Base-by-base conservation (phyloP, 495 filamentous ascomycete species). In the Parathielavia appendiculata region DNA sequence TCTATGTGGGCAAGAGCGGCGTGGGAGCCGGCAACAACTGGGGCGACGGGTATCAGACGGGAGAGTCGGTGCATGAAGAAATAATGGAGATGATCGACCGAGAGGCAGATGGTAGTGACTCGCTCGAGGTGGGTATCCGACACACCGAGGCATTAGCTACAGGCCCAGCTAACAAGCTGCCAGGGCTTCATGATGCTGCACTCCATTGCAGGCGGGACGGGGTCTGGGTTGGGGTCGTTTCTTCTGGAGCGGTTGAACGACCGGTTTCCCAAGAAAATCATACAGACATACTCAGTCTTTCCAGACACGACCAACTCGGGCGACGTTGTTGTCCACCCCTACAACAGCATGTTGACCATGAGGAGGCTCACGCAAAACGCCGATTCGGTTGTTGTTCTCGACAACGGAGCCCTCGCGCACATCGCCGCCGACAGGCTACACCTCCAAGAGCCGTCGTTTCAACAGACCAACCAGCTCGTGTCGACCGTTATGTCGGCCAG, bases 11-110 rank as follows among this genome's bases (percentile, higher is more conserved):
- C 62, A 90, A 92, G 70, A 86, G 89, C 69, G 93, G 95, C 47
- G 84, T 86, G 44, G 93, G 93, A 34, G 93, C 95, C 6, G 93
- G 91, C 55, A 98, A 98, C 71, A 97, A 97, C 71, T 98, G 93
- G 93, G 93, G 89, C 57, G 86, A 92, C 62, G 93, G 93, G 17
- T 97, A 97, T 75, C 83, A 90, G 44, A 86, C 87, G n/a, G 93
- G 91, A 59, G 91, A 96, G 69, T 76, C 77, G 32, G 91, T 98
- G 19, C 89, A 96, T 62, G 93, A 98, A 68, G 93, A 97, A 70
- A 89, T 98, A 54, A 89, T 97, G 79, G 93, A 98, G 71, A 98
- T 98, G 92, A 97, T 98, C 64, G 95, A 98, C 71, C 87, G 93
- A 56, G 93, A 98, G 72, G 93, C 93, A 17, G 93, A 98, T 72